Conservation (phyloP, 2,329 filamentous ascomycete species). For the Xylariales sp. region DNA sequence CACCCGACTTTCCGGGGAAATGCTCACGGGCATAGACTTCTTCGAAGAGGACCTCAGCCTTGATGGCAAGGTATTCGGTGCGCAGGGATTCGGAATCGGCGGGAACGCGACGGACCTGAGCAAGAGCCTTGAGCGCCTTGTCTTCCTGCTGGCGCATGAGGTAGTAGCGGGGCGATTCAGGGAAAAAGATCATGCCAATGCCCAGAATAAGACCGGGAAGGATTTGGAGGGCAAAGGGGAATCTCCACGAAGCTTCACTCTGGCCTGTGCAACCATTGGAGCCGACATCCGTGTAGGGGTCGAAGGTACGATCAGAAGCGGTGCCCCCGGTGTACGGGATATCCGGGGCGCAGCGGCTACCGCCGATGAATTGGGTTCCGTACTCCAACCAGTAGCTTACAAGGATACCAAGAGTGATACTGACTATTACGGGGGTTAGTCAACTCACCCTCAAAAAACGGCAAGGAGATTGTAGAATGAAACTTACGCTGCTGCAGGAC, state of each 20-base stretch:
- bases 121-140: constrained; percentile 25
- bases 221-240: constrained; percentile 49
- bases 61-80: constrained; percentile 29
- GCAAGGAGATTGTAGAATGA: too few species aligned
- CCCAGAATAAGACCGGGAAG: constrained; percentile 40
- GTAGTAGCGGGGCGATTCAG: too few species aligned
- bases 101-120: constrained; percentile 26
- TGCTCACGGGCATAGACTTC: constrained; percentile 21
- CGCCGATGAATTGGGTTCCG: constrained; percentile 35
- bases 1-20: constrained; percentile 24
- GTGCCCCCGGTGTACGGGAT: too few species aligned
- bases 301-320: too few species aligned
- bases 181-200: too few species aligned
- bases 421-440: too few species aligned
- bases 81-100: constrained; percentile 24
- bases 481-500: constrained; percentile 38
- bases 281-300: too few species aligned
- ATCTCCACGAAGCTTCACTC: constrained; percentile 37
- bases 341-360: constrained; percentile 42
- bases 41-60: constrained; percentile 31
- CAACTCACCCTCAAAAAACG: too few species aligned
- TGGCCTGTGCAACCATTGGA: too few species aligned
- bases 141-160: too few species aligned
- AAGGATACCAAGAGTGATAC: constrained; percentile 38
- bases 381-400: constrained; percentile 39